Conservation (phyloP, 306 rosid genomes). For the Sechiopsis laciniata region DNA sequence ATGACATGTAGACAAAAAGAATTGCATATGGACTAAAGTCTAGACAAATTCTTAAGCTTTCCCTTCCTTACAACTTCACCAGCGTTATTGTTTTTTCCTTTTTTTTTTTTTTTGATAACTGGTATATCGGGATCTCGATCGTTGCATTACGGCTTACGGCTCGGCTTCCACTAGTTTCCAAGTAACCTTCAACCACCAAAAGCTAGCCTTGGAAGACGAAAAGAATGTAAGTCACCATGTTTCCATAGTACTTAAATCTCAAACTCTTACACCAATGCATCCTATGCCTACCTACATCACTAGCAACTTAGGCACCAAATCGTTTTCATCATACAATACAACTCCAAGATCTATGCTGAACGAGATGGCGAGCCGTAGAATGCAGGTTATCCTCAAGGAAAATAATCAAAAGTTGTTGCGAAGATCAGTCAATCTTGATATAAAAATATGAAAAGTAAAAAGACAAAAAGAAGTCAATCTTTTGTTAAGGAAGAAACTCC, state of each 20-base stretch:
- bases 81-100: background rate
- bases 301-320: background rate
- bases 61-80: background rate
- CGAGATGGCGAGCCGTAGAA: too few relatives aligned
- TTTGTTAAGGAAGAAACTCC: background rate
- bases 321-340: too few relatives aligned
- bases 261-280: background rate
- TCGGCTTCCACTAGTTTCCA: background rate
- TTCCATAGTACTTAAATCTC: background rate
- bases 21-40: background rate
- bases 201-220: background rate
- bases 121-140: background rate
- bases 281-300: background rate
- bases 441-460: background rate
- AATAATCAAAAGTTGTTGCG: background rate
- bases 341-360: too few relatives aligned
- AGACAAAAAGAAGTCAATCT: too few relatives aligned
- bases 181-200: background rate
- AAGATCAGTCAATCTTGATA: background rate
- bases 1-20: background rate
- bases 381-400: background rate
- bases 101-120: background rate
- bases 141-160: background rate
- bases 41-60: background rate
- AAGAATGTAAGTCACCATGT: background rate